Evolutionary conservation across 1,284 basidiomycete species (phyloP), one percentile per base, ranked within the genome.

Genomic region (Cystobasidiaceae sp.): DNA sequence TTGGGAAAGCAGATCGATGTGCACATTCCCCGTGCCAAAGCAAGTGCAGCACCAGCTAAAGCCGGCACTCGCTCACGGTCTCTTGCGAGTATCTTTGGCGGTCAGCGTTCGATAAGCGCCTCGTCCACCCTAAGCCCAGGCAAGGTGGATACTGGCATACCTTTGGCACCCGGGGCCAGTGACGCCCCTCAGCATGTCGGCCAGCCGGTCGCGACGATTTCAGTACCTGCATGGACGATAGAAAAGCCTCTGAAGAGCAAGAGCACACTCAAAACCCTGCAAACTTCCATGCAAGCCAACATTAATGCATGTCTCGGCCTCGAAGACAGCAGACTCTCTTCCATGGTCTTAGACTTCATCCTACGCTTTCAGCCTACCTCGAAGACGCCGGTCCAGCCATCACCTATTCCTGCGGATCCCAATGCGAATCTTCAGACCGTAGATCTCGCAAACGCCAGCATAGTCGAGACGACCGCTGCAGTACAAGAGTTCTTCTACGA

Each of bases 401-500:
- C 61, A 5, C 30, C 43, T 19, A 27, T 32, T 6, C 19, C 41
- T 13, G 13, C 17, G 27, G 61, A 55, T 19, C 41, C 39, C 1
- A 56, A 34, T n/a, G 21, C 25, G 6, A 39, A 54, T 25, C 34
- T 34, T 27, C 28, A 46, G 23, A 52, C 32, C 15, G n/a, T 30
- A 34, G 34, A 41, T 56, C 32, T 56, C 7, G 46, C 41, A 9
- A 48, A 50, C 50, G 65, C 49, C n/a, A 43, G 54, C 25, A 49
- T 56, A 8, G 52, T 44, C 5, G 46, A 28, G 8, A 21, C 54
- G 1, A 55, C 55, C 15, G 39, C 39, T 45, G 67, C 55, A 7
- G 21, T 66, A 48, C 67, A 68, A 43, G 61, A 68, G 13, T 51
- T 66, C 13, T 66, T 37, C 27, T 48, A 65, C 33, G 49, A 59